Conservation (phyloP, 1,139 yeast species). For the Candida neerlandica region DNA sequence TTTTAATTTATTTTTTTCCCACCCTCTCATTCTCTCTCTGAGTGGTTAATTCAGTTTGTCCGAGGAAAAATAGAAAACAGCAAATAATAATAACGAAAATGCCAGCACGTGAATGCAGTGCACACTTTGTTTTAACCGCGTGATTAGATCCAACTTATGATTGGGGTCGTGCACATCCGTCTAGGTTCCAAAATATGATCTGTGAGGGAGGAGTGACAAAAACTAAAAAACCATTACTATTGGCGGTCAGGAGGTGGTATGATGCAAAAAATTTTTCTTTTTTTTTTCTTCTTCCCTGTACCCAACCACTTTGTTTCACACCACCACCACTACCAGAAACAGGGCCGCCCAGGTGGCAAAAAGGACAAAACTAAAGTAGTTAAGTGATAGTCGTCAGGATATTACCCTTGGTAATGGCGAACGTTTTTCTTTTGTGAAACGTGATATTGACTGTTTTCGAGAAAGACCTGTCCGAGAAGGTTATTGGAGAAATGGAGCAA, state of each 20-base stretch:
- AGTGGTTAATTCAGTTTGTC: not conserved
- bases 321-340: no score
- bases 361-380: not conserved
- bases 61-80: not conserved
- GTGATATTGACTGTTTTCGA: not conserved
- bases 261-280: no score
- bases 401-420: not conserved
- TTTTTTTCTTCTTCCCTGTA: no score
- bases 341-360: not conserved
- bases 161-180: no score
- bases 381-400: not conserved
- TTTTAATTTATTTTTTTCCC: not conserved
- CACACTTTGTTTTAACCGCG: no score
- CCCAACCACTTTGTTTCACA: no score
- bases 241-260: no score
- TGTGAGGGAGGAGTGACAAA: no score
- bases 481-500: slow-evolving; percentile 1
- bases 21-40: not conserved
- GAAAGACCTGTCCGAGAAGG: slow-evolving; percentile 1
- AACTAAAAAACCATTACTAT: no score
- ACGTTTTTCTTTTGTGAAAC: not conserved
- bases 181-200: no score
- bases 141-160: no score
- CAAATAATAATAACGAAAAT: not conserved
- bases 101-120: not conserved